These are phyloP conservation scores for Hymenoscyphus albidus DNA, from an alignment of 2,329 filamentous ascomycete species.

Conservation along the genomic window DNA sequence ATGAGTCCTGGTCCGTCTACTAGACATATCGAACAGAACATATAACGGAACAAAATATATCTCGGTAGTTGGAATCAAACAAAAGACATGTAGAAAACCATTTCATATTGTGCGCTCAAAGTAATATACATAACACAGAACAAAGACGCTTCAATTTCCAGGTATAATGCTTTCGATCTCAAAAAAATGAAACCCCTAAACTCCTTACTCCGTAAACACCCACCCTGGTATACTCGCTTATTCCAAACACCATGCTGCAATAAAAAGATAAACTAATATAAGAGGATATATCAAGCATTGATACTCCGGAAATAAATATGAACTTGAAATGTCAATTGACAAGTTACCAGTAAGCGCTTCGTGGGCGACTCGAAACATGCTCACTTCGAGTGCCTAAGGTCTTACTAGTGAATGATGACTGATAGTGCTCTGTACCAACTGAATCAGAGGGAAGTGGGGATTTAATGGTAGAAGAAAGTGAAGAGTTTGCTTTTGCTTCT, in stretches of 20 bases:
- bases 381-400: constrained; percentile 14
- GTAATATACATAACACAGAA: neutral
- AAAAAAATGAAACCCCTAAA: neutral
- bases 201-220: neutral
- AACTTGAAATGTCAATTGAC: neutral
- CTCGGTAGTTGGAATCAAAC: too few species aligned
- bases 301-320: neutral
- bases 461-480: constrained; percentile 1
- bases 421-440: constrained; percentile 11
- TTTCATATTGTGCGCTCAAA: neutral
- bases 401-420: constrained; percentile 13
- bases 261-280: neutral
- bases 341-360: constrained; percentile 23
- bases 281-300: neutral
- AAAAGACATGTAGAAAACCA: too few species aligned
- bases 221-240: neutral
- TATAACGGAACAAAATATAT: too few species aligned
- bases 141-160: neutral
- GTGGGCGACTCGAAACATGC: constrained; percentile 17
- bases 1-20: too few species aligned
- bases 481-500: neutral
- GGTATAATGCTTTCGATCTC: neutral
- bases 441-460: constrained; percentile 17
- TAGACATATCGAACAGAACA: too few species aligned
- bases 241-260: constrained; percentile 11